These are phyloP conservation scores for Vaccinium myrtillus DNA, from an alignment of 148 eudicot genomes.

Conservation along the genomic window DNA sequence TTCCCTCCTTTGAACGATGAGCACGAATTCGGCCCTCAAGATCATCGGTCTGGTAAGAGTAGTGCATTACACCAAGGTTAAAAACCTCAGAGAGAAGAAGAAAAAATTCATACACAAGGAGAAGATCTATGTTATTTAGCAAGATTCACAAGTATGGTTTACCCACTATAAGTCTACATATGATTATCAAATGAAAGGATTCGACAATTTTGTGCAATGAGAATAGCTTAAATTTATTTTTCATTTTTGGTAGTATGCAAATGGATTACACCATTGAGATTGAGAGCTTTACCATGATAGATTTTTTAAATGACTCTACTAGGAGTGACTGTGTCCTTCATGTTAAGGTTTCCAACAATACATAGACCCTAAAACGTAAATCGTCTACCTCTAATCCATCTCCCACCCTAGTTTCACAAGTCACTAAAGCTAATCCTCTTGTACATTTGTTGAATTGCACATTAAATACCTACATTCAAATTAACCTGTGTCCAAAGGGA, in stretches of 20 bases:
- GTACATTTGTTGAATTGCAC: neutral
- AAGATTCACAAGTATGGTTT: neutral
- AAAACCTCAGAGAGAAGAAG: neutral
- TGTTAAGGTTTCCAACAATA: neutral
- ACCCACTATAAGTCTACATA: neutral
- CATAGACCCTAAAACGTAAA: neutral
- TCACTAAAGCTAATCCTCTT: neutral
- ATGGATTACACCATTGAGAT: neutral
- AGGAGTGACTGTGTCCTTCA: neutral
- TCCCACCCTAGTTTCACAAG: neutral
- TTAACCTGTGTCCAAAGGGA: neutral
- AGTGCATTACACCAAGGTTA: neutral
- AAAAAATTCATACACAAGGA: neutral
- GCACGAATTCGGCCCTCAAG: conserved; percentile 82
- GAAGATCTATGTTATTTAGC: neutral
- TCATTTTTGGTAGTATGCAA: neutral
- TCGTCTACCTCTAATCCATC: neutral
- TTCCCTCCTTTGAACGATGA: conserved; percentile 71
- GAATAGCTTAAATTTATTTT: neutral
- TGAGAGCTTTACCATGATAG: neutral
- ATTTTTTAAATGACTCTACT: neutral
- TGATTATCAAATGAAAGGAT: neutral
- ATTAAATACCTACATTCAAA: neutral
- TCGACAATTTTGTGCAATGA: neutral
- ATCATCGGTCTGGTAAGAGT: conserved; percentile 72